These are phyloP conservation scores for Pulicaria dysenterica DNA, from an alignment of 129 eudicot genomes.

Conservation along the genomic window DNA sequence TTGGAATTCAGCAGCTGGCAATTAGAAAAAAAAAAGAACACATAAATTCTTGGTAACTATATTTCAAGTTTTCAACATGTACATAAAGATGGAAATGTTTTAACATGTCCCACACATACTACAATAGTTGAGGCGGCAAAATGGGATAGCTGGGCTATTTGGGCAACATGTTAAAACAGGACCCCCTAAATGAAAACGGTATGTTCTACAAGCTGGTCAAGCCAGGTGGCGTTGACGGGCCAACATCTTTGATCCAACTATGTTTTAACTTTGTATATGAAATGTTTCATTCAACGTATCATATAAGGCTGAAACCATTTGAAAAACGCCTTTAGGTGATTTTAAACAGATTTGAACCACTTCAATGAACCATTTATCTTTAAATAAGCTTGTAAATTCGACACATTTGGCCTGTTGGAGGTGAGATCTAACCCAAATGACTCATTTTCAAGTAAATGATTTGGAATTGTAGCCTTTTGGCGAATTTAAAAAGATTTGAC, in stretches of 20 bases:
- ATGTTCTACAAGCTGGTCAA: too few species aligned
- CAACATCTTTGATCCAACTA: too few species aligned
- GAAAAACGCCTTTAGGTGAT: background rate
- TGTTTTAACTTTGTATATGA: background rate
- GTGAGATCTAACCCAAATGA: too few species aligned
- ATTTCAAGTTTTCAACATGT: background rate
- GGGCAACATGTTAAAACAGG: too few species aligned
- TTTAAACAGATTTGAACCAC: background rate
- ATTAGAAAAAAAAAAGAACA: background rate
- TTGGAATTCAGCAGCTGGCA: slow-evolving; percentile 74
- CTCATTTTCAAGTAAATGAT: background rate
- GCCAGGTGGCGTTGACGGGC: too few species aligned
- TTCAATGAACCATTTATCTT: background rate
- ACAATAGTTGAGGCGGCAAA: too few species aligned
- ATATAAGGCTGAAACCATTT: background rate
- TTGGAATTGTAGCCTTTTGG: background rate
- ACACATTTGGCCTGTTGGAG: background rate
- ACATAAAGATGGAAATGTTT: too few species aligned
- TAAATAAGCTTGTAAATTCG: background rate
- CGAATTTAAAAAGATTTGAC: background rate
- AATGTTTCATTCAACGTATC: background rate
- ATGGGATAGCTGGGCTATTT: too few species aligned
- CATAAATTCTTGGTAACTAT: too few species aligned
- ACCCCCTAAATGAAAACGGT: too few species aligned
- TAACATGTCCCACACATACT: too few species aligned